phyloP scores from a whole-genome alignment of 176 grass and related monocot genomes.

The Musa schizocarpa region DNA sequence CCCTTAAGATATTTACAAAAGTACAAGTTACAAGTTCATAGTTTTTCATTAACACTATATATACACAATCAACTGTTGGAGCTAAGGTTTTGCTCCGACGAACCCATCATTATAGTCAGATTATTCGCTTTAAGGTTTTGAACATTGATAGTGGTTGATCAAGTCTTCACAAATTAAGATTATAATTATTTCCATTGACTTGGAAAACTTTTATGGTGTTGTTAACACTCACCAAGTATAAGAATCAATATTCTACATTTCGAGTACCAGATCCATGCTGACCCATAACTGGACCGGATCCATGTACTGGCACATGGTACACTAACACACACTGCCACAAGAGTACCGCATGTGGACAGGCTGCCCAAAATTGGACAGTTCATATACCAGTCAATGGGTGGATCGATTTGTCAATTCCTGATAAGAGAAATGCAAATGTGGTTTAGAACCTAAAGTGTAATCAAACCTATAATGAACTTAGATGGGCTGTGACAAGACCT shows the following conservation, averaged over 20 bases:
- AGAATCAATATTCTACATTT: background rate
- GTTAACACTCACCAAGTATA: background rate
- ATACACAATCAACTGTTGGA: background rate
- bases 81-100: background rate
- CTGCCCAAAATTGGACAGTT: too few species aligned
- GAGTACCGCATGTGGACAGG: too few species aligned
- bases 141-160: background rate
- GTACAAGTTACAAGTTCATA: background rate
- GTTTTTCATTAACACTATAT: background rate
- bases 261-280: too few species aligned
- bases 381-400: too few species aligned
- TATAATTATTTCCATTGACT: background rate
- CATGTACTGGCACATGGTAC: too few species aligned
- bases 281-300: too few species aligned
- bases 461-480: background rate
- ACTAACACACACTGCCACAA: too few species aligned
- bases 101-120: too few species aligned
- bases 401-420: too few species aligned
- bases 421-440: too few species aligned
- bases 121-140: background rate
- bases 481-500: too few species aligned
- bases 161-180: background rate
- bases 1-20: background rate
- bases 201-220: background rate
- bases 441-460: background rate